Conservation (phyloP, 768 basidiomycete genomes). For the Russula abietina region DNA sequence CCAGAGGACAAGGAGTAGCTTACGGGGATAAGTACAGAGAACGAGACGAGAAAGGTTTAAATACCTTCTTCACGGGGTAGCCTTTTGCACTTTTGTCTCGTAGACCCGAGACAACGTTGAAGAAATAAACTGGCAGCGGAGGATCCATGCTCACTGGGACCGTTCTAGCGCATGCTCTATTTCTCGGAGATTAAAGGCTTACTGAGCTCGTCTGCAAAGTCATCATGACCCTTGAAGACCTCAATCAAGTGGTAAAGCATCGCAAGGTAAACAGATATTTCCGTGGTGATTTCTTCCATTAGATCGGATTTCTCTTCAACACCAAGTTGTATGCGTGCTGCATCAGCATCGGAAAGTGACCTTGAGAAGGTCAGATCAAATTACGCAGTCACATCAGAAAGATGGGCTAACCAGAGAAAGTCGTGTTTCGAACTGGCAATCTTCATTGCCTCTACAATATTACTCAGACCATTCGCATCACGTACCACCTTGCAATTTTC, state of each 20-base stretch:
- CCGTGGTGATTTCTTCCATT: slow-evolving; percentile 85
- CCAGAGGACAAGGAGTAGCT: slow-evolving; percentile 94
- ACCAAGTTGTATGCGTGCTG: slow-evolving; percentile 63
- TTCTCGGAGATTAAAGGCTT: slow-evolving; percentile 33
- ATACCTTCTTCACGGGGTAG: slow-evolving; percentile 95
- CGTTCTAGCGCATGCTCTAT: slow-evolving; percentile 10
- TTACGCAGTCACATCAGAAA: neutral
- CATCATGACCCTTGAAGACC: slow-evolving; percentile 86
- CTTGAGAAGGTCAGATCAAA: slow-evolving; percentile 35
- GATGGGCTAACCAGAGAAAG: slow-evolving; percentile 52
- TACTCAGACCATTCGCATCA: slow-evolving; percentile 72
- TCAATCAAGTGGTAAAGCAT: slow-evolving; percentile 96
- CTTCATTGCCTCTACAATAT: slow-evolving; percentile 83
- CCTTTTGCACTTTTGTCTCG: slow-evolving; percentile 92
- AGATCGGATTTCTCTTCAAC: slow-evolving; percentile 67
- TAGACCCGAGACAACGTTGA: slow-evolving; percentile 82
- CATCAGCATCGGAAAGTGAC: slow-evolving; percentile 69
- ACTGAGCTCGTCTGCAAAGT: slow-evolving; percentile 97
- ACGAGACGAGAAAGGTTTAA: slow-evolving; percentile 15
- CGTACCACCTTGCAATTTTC: slow-evolving; percentile 88
- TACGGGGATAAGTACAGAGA: slow-evolving; percentile 18
- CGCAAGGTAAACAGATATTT: slow-evolving; percentile 88
- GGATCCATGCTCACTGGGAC: slow-evolving; percentile 87
- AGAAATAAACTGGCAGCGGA: slow-evolving; percentile 87
- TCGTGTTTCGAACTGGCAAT: slow-evolving; percentile 86